Base-by-base conservation (phyloP, 768 basidiomycete species). In the button mushroom (Agaricus bisporus) region DNA sequence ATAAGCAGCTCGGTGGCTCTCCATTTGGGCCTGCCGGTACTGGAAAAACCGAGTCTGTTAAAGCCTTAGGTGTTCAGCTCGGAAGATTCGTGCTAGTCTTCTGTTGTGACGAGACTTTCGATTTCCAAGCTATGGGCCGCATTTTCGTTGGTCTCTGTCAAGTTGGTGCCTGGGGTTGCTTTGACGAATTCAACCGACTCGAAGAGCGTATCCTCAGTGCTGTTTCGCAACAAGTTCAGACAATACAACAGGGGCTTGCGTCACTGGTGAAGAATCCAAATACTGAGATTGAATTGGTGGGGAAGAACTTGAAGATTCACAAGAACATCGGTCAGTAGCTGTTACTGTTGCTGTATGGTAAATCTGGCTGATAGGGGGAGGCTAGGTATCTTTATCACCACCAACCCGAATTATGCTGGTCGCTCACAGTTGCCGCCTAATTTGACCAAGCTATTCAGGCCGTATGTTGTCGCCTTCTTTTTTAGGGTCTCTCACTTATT, bases 1-100 rank as follows among this genome's bases (percentile, higher is more conserved):
- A 95, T 64, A 91, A 84, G 59, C 94, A 98, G 62, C 82, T 98
- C 12, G 97, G 97, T 61, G 97, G 97, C 20, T 86, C 97, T 32
- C 97, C 97, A 3, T 99, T 99, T 66, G 97, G 97, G 15, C 97
- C 97, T 47, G 97, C 97, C 17, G 97, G 97, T 68, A 98, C 95
- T 54, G 94, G 95, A 28, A 99, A 99, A 75, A 99, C 97, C 0
- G 97, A 99, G 70, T 98, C 97, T 1, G 97, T 99, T 66, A 99
- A 99, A 70, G 95, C 97, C 2, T 83, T 99, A 18, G 97, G 97
- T 47, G 92, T 98, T 2, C 95, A 97, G 62, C 83, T 99, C 5
- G 97, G 97, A 38, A 86, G 97, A 36, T 99, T 99, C 63, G 97
- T 99, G n/a, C 78, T 99, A 45, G 97, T 99, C n/a, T 99, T 99